Evolutionary conservation across 2,329 filamentous ascomycete genomes (phyloP).

Genomic region (Trichoderma sp.): DNA sequence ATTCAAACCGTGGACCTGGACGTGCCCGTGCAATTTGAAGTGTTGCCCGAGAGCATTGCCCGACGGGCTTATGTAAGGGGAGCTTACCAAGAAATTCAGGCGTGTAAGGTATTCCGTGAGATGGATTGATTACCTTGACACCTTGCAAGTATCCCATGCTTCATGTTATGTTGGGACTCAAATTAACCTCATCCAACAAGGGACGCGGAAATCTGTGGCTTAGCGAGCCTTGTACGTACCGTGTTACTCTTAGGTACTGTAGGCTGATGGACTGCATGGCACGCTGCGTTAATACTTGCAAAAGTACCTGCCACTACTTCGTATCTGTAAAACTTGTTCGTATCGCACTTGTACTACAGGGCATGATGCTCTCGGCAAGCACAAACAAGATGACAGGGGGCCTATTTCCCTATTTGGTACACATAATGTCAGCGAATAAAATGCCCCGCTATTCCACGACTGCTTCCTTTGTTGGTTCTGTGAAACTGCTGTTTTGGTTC

Average conservation of each 20-base stretch:
- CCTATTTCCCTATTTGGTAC: background rate
- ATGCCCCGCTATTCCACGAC: background rate
- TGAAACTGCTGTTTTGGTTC: background rate
- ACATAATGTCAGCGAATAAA: background rate
- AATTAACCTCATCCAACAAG: conserved; percentile 7
- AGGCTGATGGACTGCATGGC: background rate
- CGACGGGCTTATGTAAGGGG: background rate
- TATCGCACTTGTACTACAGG: background rate
- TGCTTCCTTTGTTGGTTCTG: background rate
- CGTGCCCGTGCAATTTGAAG: background rate
- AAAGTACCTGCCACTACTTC: background rate
- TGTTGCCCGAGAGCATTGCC: background rate
- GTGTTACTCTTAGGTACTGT: background rate
- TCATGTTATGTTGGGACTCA: background rate
- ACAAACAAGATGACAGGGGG: background rate
- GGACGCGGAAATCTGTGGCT: background rate
- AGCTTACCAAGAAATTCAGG: background rate
- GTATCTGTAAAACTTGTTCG: background rate
- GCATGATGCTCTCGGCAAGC: background rate
- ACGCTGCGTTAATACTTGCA: background rate
- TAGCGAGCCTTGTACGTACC: background rate
- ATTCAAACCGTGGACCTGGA: background rate
- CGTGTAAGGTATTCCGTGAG: background rate
- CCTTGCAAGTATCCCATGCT: background rate
- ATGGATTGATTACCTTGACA: background rate